A percentile compares a stretch with the other conserved stretches of the same genome.
Conservation (phyloP, 805 yeast species). For the Metschnikowia dekortorum region DNA sequence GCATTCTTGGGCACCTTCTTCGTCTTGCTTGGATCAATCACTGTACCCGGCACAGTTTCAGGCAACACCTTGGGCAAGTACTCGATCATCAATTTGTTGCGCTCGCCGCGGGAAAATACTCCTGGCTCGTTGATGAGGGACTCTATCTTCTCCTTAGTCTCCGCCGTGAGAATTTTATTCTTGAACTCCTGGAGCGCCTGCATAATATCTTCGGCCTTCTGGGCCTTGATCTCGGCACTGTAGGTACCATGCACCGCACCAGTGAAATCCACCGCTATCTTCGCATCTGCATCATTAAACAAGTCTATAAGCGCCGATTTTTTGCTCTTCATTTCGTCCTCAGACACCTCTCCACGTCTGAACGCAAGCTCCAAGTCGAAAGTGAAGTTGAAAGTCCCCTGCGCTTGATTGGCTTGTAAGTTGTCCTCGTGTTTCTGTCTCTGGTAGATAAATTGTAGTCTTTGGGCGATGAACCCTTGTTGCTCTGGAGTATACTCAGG, state of each 20-base stretch:
- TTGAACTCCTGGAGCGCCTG: constrained; percentile 19
- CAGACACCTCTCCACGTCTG: constrained; percentile 34
- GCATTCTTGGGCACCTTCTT: constrained; percentile 46
- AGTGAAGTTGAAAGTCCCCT: constrained; percentile 50
- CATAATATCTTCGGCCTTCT: constrained; percentile 19
- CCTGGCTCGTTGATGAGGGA: constrained; percentile 41
- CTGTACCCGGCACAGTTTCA: constrained; percentile 40
- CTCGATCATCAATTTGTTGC: constrained; percentile 37
- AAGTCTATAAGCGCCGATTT: constrained; percentile 32
- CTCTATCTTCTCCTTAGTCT: constrained; percentile 38
- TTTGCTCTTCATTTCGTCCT: constrained; percentile 19
- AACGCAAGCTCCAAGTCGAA: constrained; percentile 41
- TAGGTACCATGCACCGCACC: constrained; percentile 39
- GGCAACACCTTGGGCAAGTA: constrained; percentile 58
- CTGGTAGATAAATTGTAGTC: constrained; percentile 49
- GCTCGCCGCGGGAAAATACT: constrained; percentile 34
- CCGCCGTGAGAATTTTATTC: constrained; percentile 27
- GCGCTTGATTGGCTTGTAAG: constrained; percentile 51
- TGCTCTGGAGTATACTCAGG: constrained; percentile 25
- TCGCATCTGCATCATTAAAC: constrained; percentile 38
- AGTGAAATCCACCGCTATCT: constrained; percentile 42
- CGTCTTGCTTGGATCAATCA: constrained; percentile 31
- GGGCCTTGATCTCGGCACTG: constrained; percentile 24
- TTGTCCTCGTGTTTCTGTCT: constrained; percentile 54
- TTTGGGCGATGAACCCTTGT: constrained; percentile 38